These are phyloP conservation scores for Trametes cingulata DNA, from an alignment of 768 basidiomycete species.

Conservation along the genomic window DNA sequence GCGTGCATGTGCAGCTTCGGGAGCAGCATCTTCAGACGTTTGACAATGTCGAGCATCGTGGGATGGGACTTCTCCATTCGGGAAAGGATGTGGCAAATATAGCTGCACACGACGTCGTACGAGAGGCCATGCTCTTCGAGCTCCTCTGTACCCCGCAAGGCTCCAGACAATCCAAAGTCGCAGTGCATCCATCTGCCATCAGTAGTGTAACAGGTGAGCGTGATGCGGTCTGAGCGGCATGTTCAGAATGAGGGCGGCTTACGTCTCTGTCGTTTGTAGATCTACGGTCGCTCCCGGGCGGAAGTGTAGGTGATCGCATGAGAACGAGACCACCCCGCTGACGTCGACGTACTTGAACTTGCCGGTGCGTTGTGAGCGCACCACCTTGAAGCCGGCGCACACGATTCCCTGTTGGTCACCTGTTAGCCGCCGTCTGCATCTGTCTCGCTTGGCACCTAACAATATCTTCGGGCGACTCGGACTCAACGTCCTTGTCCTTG, in stretches of 20 bases:
- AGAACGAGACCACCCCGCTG: neutral
- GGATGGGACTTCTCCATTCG: neutral
- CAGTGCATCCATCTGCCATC: neutral
- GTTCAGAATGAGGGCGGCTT: neutral
- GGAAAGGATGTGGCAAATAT: slow-evolving; percentile 7
- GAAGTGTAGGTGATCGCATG: neutral
- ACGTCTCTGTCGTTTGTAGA: neutral
- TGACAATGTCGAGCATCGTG: neutral
- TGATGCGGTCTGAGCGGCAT: too few relatives aligned
- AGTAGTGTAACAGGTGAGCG: neutral
- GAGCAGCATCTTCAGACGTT: neutral
- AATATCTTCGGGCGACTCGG: too few relatives aligned
- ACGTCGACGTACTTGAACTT: neutral
- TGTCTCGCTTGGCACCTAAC: neutral
- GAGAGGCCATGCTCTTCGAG: neutral
- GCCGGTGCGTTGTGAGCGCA: neutral
- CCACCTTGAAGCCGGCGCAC: neutral
- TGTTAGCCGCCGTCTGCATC: neutral
- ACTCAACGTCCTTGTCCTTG: too few relatives aligned
- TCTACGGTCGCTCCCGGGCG: neutral
- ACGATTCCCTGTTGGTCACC: neutral
- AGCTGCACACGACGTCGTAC: slow-evolving; percentile 18
- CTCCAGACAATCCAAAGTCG: neutral
- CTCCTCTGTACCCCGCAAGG: neutral
- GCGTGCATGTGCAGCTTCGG: slow-evolving; percentile 22